Evolutionary conservation across 495 filamentous ascomycete genomes (phyloP), one percentile per base, ranked within the genome.

Genomic region (Neurospora sp.): DNA sequence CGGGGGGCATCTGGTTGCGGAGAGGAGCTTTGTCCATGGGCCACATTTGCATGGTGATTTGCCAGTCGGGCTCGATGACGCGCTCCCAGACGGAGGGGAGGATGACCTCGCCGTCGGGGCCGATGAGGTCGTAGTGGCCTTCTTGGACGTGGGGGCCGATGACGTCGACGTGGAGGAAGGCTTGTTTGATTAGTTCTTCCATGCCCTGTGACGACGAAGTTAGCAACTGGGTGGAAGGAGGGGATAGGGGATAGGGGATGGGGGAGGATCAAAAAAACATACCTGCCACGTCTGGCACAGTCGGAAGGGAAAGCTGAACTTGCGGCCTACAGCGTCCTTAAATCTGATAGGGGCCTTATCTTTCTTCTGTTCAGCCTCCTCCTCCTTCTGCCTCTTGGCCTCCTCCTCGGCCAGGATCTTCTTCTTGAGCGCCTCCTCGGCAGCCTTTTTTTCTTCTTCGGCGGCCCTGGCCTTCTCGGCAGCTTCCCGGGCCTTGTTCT

Each of bases 1-100:
- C 72, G 10, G 76, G 76, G 5, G 53, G 73, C 68, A 79, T 78
- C 37, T 74, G 75, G 31, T 40, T 40, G 35, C 75, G 70, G 10
- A 48, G 72, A 7, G 69, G 76, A n/a, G 75, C 72, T 74, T 82
- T 82, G 35, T 86, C 85, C 85, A 97, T 91, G 6, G 95, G 94
- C 94, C 94, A 98, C 93, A 97, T 96, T 75, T 96, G 92, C 95
- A 97, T 97, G 3, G 90, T 94, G 76, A 98, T 91, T 45, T 88
- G 85, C 93, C 93, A 97, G 79, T 94, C 93, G 7, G 93, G 93
- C 81, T 96, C 88, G 61, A 97, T 83, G 68, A 94, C 89, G 70
- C 89, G 93, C 72, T 96, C 93, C 93, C 93, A 97, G 9, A 96
- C 89, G 73, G 92, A 88, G 8, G 93, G 93, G 27, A 97, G 89